phyloP scores from a whole-genome alignment of 129 eudicot species.

The Artemisia tridentata region DNA sequence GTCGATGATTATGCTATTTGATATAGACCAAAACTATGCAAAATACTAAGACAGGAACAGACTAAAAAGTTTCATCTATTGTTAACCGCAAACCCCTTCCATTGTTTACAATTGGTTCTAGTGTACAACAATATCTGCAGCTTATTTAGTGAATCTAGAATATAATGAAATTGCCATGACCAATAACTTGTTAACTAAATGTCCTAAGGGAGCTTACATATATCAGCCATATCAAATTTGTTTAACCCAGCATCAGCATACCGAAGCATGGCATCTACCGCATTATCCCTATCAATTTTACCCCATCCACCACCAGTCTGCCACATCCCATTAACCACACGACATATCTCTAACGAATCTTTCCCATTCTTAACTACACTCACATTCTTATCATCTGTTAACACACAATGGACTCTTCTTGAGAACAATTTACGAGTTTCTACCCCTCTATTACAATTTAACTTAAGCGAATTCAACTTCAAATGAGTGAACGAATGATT shows the following conservation, averaged over 20 bases:
- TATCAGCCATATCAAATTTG: constrained; percentile 80
- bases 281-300: constrained; percentile 50
- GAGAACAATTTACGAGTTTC: constrained; percentile 19
- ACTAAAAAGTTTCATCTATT: no score
- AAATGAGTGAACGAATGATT: constrained; percentile 36
- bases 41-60: no score
- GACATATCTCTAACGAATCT: constrained; percentile 60
- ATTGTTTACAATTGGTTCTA: background rate
- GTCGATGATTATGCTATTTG: no score
- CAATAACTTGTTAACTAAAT: constrained; percentile 9
- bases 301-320: constrained; percentile 93
- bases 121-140: no score
- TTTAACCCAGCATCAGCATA: constrained; percentile 70
- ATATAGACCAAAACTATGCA: no score
- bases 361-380: constrained; percentile 67
- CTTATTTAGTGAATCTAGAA: background rate
- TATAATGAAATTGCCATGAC: background rate
- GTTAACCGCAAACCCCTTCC: background rate
- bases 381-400: constrained; percentile 43
- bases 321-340: constrained; percentile 84
- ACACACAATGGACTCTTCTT: constrained; percentile 37
- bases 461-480: constrained; percentile 29
- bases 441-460: constrained; percentile 15
- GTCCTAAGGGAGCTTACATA: constrained; percentile 38
- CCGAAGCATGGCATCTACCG: constrained; percentile 65